These are phyloP conservation scores for Xylariaceae sp. DNA, from an alignment of 2,329 filamentous ascomycete genomes.

Conservation along the genomic window DNA sequence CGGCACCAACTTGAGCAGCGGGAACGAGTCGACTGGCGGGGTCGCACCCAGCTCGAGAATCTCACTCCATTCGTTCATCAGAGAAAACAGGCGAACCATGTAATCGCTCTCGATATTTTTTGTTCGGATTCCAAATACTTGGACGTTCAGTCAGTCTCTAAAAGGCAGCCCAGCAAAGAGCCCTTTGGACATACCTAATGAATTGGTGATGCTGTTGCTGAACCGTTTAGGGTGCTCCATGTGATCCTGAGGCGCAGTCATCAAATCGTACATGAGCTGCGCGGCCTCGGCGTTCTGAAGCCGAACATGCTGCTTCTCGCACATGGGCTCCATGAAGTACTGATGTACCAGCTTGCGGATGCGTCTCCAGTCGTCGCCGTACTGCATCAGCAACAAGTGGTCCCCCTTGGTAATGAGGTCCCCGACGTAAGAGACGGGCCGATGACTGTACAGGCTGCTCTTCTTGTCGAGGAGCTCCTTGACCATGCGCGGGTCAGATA, in stretches of 20 bases:
- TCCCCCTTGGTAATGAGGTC: conserved; percentile 40
- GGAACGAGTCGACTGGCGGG: conserved; percentile 44
- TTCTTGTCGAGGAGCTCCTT: conserved; percentile 6
- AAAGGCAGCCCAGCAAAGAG: too few species aligned
- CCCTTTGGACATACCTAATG: conserved; percentile 22
- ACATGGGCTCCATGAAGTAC: conserved; percentile 38
- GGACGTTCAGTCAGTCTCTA: too few species aligned
- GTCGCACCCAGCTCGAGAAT: conserved; percentile 43
- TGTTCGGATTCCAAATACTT: conserved; percentile 33
- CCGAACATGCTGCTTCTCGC: conserved; percentile 36
- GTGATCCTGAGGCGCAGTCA: conserved; percentile 33
- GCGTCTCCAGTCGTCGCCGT: conserved; percentile 38
- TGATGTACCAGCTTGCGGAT: conserved; percentile 42
- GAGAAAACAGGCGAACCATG: conserved; percentile 3
- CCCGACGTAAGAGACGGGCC: conserved; percentile 37
- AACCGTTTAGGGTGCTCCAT: conserved; percentile 44
- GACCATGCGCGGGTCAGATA: conserved; percentile 5
- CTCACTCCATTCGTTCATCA: conserved; percentile 32
- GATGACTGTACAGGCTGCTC: conserved; percentile 31
- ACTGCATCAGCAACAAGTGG: conserved; percentile 39
- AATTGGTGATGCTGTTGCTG: conserved; percentile 44
- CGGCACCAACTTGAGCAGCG: conserved; percentile 39
- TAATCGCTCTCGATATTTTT: conserved; percentile 6
- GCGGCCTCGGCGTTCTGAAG: conserved; percentile 42
- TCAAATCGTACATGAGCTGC: conserved; percentile 43